These are phyloP conservation scores for Gossypium herbaceum DNA, from an alignment of 345 rosid genomes.

Conservation along the genomic window DNA sequence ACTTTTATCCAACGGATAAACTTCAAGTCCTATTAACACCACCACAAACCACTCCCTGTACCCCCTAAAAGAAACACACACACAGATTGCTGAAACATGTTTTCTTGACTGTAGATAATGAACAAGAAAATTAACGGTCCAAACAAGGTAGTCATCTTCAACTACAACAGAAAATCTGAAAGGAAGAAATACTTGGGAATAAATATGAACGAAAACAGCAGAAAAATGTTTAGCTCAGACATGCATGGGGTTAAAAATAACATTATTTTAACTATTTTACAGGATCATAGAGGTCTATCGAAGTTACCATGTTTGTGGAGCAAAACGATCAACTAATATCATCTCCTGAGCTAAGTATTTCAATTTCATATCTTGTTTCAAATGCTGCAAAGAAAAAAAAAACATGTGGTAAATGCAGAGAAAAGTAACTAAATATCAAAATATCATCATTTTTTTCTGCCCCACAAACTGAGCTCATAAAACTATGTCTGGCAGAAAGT, in stretches of 20 bases:
- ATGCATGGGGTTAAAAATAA: slow-evolving; percentile 1
- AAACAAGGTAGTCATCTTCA: background rate
- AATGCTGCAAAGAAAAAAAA: slow-evolving; percentile 47
- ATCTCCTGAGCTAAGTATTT: slow-evolving; percentile 85
- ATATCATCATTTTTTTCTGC: background rate
- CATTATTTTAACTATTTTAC: background rate
- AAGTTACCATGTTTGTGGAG: slow-evolving; percentile 88
- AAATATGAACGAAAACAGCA: background rate
- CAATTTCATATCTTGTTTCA: slow-evolving; percentile 86
- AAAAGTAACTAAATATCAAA: background rate
- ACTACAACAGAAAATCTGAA: background rate
- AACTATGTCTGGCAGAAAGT: background rate
- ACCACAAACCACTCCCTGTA: background rate
- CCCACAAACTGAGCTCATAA: background rate
- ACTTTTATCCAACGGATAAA: background rate
- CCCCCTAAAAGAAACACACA: background rate
- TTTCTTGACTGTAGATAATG: background rate
- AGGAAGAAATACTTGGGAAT: background rate
- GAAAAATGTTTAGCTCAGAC: background rate
- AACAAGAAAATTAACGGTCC: background rate
- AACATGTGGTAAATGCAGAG: background rate
- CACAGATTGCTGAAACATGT: background rate
- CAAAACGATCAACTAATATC: slow-evolving; percentile 68
- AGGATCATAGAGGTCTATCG: slow-evolving; percentile 15
- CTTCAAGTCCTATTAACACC: background rate